These are phyloP conservation scores for Solanum pimpinellifolium DNA, from an alignment of 257 asterid species.

Conservation along the genomic window DNA sequence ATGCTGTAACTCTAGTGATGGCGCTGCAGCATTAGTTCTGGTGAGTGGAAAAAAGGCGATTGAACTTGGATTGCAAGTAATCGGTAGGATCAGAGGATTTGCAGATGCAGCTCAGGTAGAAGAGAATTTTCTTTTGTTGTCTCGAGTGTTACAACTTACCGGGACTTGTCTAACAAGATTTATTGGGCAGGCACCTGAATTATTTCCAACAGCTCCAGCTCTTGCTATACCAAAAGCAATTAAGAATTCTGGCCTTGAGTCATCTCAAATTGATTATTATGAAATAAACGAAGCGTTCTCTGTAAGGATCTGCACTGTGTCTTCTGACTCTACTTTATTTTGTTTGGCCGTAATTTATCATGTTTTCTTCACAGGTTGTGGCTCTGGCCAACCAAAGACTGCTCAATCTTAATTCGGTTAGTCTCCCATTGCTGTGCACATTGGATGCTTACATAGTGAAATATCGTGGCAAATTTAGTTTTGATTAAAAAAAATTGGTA, in stretches of 20 bases:
- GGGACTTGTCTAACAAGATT: constrained; percentile 7
- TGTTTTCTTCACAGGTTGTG: constrained; percentile 57
- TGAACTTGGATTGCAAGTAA: constrained; percentile 64
- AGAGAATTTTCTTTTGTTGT: not conserved
- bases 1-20: constrained; percentile 34
- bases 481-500: not conserved
- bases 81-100: constrained; percentile 73
- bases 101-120: constrained; percentile 96
- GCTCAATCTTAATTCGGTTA: constrained; percentile 59
- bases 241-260: constrained; percentile 54
- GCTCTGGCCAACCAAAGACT: constrained; percentile 80
- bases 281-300: constrained; percentile 96
- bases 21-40: constrained; percentile 90
- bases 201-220: constrained; percentile 92
- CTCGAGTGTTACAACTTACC: not conserved
- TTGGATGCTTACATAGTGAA: not conserved
- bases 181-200: constrained; percentile 76
- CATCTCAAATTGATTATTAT: constrained; percentile 65
- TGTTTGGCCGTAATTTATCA: not conserved
- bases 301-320: constrained; percentile 28
- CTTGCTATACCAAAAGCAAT: constrained; percentile 93
- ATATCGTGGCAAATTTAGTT: not conserved
- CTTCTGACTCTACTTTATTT: not conserved
- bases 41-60: constrained; percentile 76
- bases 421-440: constrained; percentile 13